phyloP scores from a whole-genome alignment of 2,329 filamentous ascomycete species.

The Arthrinium puccinioides region DNA sequence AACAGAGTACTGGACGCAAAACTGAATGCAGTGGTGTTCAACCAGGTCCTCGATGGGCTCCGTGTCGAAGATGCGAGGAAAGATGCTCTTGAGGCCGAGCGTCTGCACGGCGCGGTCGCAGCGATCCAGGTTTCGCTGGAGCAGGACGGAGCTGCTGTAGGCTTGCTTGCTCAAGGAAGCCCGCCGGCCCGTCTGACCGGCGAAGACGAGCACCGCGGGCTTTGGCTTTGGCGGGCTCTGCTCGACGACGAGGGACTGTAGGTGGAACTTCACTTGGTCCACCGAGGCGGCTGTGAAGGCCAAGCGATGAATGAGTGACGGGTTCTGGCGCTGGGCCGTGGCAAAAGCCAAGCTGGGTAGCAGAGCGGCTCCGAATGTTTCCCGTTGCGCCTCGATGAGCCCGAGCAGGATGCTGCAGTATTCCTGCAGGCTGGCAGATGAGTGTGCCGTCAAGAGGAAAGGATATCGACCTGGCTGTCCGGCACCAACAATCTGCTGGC shows the following conservation, averaged over 20 bases:
- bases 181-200: background rate
- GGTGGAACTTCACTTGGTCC: background rate
- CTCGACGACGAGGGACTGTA: background rate
- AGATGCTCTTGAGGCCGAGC: constrained; percentile 17
- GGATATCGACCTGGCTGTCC: background rate
- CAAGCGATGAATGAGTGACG: background rate
- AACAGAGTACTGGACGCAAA: constrained; percentile 28
- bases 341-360: background rate
- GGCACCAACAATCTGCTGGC: background rate
- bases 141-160: background rate
- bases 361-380: background rate
- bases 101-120: constrained; percentile 9
- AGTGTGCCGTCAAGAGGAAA: constrained; percentile 1
- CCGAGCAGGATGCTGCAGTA: background rate
- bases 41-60: constrained; percentile 16
- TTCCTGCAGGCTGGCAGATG: background rate
- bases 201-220: background rate
- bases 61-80: constrained; percentile 22
- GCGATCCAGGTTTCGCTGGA: constrained; percentile 16
- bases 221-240: background rate
- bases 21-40: constrained; percentile 29
- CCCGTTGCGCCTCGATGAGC: background rate
- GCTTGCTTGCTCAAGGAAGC: background rate
- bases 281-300: background rate
- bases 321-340: background rate